A percentile compares a stretch with the other conserved stretches of the same genome.
phyloP scores from a whole-genome alignment of 1,139 yeast genomes.

The Nakaseomyces bracarensis region DNA sequence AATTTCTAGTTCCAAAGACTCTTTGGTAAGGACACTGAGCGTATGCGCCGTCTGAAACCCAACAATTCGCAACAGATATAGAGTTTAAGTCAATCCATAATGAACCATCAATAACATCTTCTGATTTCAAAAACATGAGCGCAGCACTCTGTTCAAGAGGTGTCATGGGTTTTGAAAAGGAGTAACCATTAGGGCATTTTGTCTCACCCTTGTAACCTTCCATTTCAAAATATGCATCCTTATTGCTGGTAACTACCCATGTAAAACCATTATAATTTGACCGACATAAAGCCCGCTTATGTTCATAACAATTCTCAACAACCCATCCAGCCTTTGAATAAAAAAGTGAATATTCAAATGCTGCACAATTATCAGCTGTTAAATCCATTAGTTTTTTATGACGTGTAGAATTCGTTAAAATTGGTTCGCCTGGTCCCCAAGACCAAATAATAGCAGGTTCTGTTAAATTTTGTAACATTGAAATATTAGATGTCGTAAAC shows the following conservation, averaged over 20 bases:
- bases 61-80: constrained; percentile 63
- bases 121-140: constrained; percentile 18
- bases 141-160: constrained; percentile 40
- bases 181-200: constrained; percentile 44
- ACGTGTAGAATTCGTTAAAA: constrained; percentile 16
- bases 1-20: constrained; percentile 46
- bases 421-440: constrained; percentile 57
- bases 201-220: constrained; percentile 32
- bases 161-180: constrained; percentile 51
- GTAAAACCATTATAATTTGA: constrained; percentile 34
- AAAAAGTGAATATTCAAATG: constrained; percentile 21
- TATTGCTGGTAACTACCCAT: constrained; percentile 41
- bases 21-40: constrained; percentile 71
- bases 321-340: constrained; percentile 44
- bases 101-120: constrained; percentile 10
- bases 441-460: constrained; percentile 50
- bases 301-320: constrained; percentile 56
- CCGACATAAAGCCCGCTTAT: constrained; percentile 50
- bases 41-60: constrained; percentile 79
- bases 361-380: constrained; percentile 56
- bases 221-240: constrained; percentile 41
- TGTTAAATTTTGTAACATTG: constrained; percentile 30
- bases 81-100: constrained; percentile 86
- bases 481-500: constrained; percentile 16
- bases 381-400: constrained; percentile 19